phyloP scores from a whole-genome alignment of 768 basidiomycete species.

The Dacryopinax primogenitus region DNA sequence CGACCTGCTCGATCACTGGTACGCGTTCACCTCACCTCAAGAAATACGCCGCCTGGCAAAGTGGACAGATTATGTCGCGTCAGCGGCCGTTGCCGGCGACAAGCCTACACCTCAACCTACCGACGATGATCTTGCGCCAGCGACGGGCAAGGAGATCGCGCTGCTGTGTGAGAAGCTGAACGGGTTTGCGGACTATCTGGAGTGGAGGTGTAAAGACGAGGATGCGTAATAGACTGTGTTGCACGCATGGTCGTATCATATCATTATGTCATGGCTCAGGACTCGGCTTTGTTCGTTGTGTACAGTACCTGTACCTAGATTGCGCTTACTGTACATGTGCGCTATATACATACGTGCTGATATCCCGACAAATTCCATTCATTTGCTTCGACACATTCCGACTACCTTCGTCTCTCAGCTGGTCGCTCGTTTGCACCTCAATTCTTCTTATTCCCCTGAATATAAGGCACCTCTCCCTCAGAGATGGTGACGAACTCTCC shows the following conservation, averaged over 20 bases:
- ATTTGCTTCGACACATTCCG: too few relatives aligned
- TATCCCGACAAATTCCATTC: too few relatives aligned
- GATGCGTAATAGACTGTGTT: too few relatives aligned
- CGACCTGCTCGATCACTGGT: constrained; percentile 51
- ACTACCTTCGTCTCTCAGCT: too few relatives aligned
- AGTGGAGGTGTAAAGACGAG: constrained; percentile 37
- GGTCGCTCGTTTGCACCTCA: too few relatives aligned
- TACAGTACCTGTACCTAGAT: background rate
- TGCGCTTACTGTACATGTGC: background rate
- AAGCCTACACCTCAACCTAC: background rate
- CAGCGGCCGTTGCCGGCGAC: background rate
- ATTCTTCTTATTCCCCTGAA: too few relatives aligned
- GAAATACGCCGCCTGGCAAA: constrained; percentile 54
- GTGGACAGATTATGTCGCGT: constrained; percentile 35
- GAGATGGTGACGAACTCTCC: too few relatives aligned
- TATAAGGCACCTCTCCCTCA: too few relatives aligned
- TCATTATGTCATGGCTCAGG: too few relatives aligned
- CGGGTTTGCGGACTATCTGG: constrained; percentile 48
- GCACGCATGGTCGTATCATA: too few relatives aligned
- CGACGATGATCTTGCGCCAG: constrained; percentile 17
- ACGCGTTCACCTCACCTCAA: constrained; percentile 54
- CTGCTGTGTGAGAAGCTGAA: constrained; percentile 41
- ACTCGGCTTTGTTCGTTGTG: background rate
- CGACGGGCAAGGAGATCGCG: constrained; percentile 28
- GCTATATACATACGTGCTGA: too few relatives aligned